Base-by-base conservation (phyloP, 2,329 filamentous ascomycete genomes). In the Botrytis hyacinthi region DNA sequence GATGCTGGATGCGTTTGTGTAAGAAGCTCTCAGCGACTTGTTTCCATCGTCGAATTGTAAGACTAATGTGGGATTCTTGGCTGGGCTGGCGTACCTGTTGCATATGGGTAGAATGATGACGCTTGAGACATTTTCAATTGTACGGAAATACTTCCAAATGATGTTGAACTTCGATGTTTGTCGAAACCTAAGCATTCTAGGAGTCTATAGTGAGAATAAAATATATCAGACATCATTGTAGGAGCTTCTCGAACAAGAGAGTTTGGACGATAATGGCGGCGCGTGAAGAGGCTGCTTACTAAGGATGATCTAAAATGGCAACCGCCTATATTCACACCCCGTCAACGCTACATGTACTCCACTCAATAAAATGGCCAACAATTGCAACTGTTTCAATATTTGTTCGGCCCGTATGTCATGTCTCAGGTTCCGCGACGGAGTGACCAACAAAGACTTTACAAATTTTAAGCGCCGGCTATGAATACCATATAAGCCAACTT, bases 381-480 rank as follows among this genome's bases (percentile, higher is more conserved):
- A 66, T 26, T 29, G 51, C 62, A 66, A 18, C 32, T 37, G 44
- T n/a, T 54, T 51, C 44, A 35, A 22, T 68, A 10, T n/a, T 54
- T 40, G 12, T 51, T 51, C 14, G 26, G 16, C 10, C 7, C 26
- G 48, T 29, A 40, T 42, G 48, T 42, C 35, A 40, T 42, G 48
- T 42, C 35, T 68, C 35, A 32, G 35, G 48, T 35, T 40, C 35
- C 48, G 35, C 35, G 66, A 68, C 37, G 29, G n/a, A 68, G 48
- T 22, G 48, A 32, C 48, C 66, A 42, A 42, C 46, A 68, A 35
- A 57, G 35, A 42, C 9, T 54, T 57, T 29, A 68, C 46, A 22
- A 32, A 67, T 14, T n/a, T 66, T 68, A 68, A n/a, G 35, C 66
- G 66, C 48, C 48, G 48, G 48, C 48, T 68, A 42, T 68, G 66